Base-by-base conservation (phyloP, 257 asterid species). In the Solanum pinnatisectum region DNA sequence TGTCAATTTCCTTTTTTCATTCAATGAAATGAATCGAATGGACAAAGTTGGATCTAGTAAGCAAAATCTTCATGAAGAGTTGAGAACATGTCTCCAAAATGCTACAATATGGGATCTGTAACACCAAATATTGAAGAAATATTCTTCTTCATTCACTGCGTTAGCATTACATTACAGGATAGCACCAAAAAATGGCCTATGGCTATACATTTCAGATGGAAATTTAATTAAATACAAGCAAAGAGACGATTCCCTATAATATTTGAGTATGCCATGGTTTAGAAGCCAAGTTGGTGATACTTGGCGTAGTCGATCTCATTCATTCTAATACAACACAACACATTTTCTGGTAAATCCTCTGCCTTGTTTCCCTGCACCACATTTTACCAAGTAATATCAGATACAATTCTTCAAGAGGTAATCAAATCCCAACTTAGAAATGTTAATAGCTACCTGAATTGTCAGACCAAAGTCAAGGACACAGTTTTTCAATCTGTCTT, bases 401-500 rank as follows among this genome's bases (percentile, higher is more conserved):
- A 83, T 14, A 42, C 20, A 32, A n/a, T 25, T 18, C 71, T 81
- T 74, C n/a, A 32, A 86, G 22, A 35, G 42, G 27, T 56, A 33
- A 78, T 20, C 37, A 40, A 42, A 71, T 46, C 71, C 60, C 23
- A 59, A 33, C 84, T 25, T 44, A 40, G 59, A 83, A 88, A 36
- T 39, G 32, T 5, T 36, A 74, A 37, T 30, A 72, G 85, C 44
- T 92, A 95, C 99, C 99, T 97, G 99, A 90, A 97, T 93, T 59
- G 99, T 96, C 81, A 96, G 93, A 85, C 99, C 99, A 33, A 97
- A 97, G 89, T 97, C 99, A 60, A 96, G 90, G 70, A 97, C 91
- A 86, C 96, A 96, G 86, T 92, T 88, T 92, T 96, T 97, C 92
- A 97, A 84, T 90, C 98, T 90, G 92, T 94, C 98, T 86, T 92